Base-by-base conservation (phyloP, 2,329 filamentous ascomycete genomes). In the Talaromyces funiculosus region DNA sequence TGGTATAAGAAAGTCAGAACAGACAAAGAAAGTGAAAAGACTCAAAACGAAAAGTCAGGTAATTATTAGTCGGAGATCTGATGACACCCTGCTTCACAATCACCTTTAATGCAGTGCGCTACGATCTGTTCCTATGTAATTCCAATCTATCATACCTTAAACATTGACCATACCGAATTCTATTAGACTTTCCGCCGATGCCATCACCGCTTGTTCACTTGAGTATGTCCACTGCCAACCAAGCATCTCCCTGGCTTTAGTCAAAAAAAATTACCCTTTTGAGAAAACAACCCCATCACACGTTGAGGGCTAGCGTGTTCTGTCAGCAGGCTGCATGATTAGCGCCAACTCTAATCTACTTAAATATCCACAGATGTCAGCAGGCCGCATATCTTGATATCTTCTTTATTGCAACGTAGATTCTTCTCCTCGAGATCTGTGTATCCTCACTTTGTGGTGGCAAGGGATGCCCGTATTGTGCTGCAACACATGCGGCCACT, bases 321-420 rank as follows among this genome's bases (percentile, higher is more conserved):
- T 49, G 59, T 60, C 59, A 60, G 51, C 59, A 60, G 20, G 31
- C 24, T 60, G 58, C 58, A 60, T 55, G 33, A 49, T 49, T 55
- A 56, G 58, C 43, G 58, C 8, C 29, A 9, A 35, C 43, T 35
- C 22, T 37, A 45, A n/a, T 37, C 8, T 26, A 38, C 45, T 22
- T 60, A 35, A 26, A 47, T 18, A 26, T 47, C 16, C 12, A 26
- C n/a, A 8, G n/a, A 22, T 60, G 53, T 56, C 58, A 60, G 58
- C 58, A 51, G n/a, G 9, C 22, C 49, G 58, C 42, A 56, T 56
- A 42, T 33, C 38, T 12, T n/a, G 24, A 26, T 4, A 37, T 18
- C 18, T 26, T 24, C 14, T 10, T 10, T n/a, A 35, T 20, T 20
- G 43, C 22, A 33, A 8, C n/a, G n/a, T 22, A 37, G 4, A 35